Evolutionary conservation across 208 protist species (phyloP), one percentile per base, ranked within the genome.

Genomic region (Spironucleus salmonicida): DNA sequence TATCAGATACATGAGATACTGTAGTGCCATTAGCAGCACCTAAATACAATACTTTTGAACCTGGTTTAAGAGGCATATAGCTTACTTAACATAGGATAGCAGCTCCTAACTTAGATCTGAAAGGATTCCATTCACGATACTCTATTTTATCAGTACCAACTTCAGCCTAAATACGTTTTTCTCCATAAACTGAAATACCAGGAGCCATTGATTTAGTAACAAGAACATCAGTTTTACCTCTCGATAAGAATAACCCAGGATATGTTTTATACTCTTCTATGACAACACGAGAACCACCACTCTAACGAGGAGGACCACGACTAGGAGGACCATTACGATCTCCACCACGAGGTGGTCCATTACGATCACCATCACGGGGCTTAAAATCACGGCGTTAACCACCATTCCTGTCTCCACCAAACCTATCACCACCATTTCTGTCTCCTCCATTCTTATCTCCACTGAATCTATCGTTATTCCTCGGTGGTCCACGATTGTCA

Each of bases 111-210:
- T 99, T 99, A 27, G 94, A 98, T 71, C 96, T 85, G 90, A 98
- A 99, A 26, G 97, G 96, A 85, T 98, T 99, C 96, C 97, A 99
- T 41, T 98, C 89, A 79, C 97, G 91, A 87, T 99, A 99, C 88
- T 99, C 96, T 77, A 95, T 92, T 84, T 98, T 97, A n/a, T 79
- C 58, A 83, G 34, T 41, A 27, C 66, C 62, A 38, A 81, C 83
- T 58, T 94, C 91, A 39, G 91, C 88, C 9, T 78, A 83, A 71
- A 99, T 93, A 59, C 95, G 86, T 87, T 99, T 99, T 86, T 99
- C 96, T 32, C 93, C 94, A 82, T 99, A 99, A 0, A 99, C 96
- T 57, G 91, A 91, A 67, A 98, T 92, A 7, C 97, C 97, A 41
- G 93, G 91, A 39, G 93, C 92, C 81, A 97, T 90, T 83, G 98